phyloP scores from a whole-genome alignment of 1,284 basidiomycete species.

The Veloporphyrellus conicus region DNA sequence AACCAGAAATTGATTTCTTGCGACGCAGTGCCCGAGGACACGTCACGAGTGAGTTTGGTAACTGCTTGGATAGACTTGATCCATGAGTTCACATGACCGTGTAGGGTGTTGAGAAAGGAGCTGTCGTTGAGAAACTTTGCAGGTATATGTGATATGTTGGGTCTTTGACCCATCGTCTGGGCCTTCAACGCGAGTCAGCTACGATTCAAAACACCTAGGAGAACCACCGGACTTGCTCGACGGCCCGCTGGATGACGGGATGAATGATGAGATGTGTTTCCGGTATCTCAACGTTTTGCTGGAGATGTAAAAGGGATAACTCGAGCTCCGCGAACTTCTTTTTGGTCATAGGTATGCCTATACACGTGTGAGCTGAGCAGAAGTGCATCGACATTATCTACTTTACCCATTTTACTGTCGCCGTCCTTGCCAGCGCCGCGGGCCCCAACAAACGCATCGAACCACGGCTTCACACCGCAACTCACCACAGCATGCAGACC shows the following conservation, averaged over 20 bases:
- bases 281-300: constrained; percentile 98
- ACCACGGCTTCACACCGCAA: constrained; percentile 95
- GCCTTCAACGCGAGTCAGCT: constrained; percentile 39
- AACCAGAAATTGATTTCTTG: constrained; percentile 99
- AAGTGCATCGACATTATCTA: constrained; percentile 1
- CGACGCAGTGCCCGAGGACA: constrained; percentile 92
- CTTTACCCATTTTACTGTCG: constrained; percentile 82
- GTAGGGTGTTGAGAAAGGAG: constrained; percentile 89
- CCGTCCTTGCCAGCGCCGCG: constrained; percentile 73
- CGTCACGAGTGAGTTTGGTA: constrained; percentile 89
- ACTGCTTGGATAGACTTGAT: constrained; percentile 98
- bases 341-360: constrained; percentile 96
- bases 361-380: constrained; percentile 6
- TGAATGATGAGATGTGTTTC: constrained; percentile 93
- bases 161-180: constrained; percentile 52
- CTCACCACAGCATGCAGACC: constrained; percentile 96
- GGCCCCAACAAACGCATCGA: constrained; percentile 90
- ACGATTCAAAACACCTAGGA: constrained; percentile 4
- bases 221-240: constrained; percentile 57
- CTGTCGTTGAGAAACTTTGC: constrained; percentile 77
- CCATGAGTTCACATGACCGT: constrained; percentile 94
- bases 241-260: constrained; percentile 82
- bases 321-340: constrained; percentile 99
- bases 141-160: constrained; percentile 76
- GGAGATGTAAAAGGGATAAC: constrained; percentile 90